Evolutionary conservation across 2,329 filamentous ascomycete species (phyloP).

Genomic region (Colletotrichum scovillei): DNA sequence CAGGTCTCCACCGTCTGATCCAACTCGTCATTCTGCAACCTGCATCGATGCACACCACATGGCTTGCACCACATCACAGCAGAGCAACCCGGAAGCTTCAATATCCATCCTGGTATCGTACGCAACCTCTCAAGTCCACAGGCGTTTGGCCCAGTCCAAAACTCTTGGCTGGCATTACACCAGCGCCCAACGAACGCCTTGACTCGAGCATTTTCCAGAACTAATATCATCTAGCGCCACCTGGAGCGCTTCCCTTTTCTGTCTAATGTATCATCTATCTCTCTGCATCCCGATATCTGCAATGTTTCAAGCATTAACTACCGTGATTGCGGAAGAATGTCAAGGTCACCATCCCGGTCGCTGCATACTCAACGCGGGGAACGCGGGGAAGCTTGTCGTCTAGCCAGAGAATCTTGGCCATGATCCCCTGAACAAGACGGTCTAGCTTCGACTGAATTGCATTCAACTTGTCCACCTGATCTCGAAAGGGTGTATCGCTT

Average conservation of each 20-base stretch:
- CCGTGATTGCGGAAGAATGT: not conserved
- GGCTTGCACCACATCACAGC: not conserved
- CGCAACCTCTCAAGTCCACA: not conserved
- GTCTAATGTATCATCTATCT: not conserved
- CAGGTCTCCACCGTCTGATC: not conserved
- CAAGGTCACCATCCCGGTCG: not conserved
- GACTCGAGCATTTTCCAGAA: not conserved
- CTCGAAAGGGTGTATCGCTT: not conserved
- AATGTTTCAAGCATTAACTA: not conserved
- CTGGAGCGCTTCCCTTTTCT: not conserved
- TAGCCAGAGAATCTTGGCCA: not conserved
- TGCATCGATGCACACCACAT: not conserved
- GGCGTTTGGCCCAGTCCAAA: not conserved
- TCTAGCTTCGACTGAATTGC: not conserved
- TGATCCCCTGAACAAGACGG: not conserved
- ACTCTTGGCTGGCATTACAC: not conserved
- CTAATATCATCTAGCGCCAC: not conserved
- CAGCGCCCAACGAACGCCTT: not conserved
- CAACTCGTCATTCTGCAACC: not conserved
- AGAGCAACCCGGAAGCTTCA: not conserved
- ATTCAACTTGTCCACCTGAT: not conserved
- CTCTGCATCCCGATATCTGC: not conserved
- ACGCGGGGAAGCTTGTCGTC: conserved; percentile 1
- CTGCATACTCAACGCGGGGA: not conserved
- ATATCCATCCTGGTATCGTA: not conserved